A percentile compares a stretch with the other conserved stretches of the same genome.
Conservation (phyloP, 768 basidiomycete species). For the Calocera cornea region DNA sequence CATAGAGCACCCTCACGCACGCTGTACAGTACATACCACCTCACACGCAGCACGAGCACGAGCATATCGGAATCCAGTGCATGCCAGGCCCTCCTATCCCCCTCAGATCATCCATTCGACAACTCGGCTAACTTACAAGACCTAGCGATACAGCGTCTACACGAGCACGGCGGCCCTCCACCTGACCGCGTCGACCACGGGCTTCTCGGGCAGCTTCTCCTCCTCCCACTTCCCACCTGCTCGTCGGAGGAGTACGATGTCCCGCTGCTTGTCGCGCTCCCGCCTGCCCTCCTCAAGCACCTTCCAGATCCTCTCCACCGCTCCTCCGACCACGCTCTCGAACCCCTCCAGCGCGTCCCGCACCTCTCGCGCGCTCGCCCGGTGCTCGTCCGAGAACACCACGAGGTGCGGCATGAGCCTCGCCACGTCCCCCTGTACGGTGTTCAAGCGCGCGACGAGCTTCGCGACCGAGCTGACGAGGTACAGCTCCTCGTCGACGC, state of each 20-base stretch:
- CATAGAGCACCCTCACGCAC: no score
- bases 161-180: neutral
- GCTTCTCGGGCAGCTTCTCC: neutral
- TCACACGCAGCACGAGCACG: no score
- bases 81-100: no score
- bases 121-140: neutral
- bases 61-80: no score
- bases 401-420: constrained; percentile 64
- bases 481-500: constrained; percentile 92
- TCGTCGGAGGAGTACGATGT: neutral
- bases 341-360: constrained; percentile 49
- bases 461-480: constrained; percentile 72
- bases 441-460: constrained; percentile 47
- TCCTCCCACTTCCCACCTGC: neutral
- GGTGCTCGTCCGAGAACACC: constrained; percentile 53
- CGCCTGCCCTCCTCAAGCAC: neutral
- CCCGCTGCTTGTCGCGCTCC: neutral
- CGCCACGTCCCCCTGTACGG: constrained; percentile 49
- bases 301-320: constrained; percentile 54
- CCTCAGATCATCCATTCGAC: no score
- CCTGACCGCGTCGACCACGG: neutral
- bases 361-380: constrained; percentile 47
- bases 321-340: constrained; percentile 39
- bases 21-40: no score
- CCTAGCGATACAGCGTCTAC: neutral